Conservation (phyloP, 192 early-diverging fungal species). For the Backusella circina region DNA sequence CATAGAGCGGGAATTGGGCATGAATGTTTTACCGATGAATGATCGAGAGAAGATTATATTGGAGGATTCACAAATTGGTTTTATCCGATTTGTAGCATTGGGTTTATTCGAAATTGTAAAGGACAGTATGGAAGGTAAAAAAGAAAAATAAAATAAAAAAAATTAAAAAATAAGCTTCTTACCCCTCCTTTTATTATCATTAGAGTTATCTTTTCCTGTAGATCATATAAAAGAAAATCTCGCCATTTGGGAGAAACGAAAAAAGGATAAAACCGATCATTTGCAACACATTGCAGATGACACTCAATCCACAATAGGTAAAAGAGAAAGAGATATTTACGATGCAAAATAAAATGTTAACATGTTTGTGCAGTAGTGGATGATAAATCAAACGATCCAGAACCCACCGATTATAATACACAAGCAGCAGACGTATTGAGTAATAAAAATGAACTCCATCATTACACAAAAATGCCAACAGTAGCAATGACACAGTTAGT, state of each 20-base stretch:
- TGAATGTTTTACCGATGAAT: slow-evolving; percentile 49
- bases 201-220: slow-evolving; percentile 30
- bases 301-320: background rate
- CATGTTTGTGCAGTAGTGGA: background rate
- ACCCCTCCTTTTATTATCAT: background rate
- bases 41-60: slow-evolving; percentile 42
- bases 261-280: background rate
- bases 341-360: no score
- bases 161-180: background rate
- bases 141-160: background rate
- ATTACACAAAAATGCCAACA: slow-evolving; percentile 6
- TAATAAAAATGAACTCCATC: background rate
- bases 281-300: background rate
- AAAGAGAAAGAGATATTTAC: background rate
- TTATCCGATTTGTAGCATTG: slow-evolving; percentile 50
- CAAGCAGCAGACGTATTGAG: background rate
- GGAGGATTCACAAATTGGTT: slow-evolving; percentile 48
- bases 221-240: slow-evolving; percentile 29
- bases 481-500: slow-evolving; percentile 7
- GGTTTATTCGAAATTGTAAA: slow-evolving; percentile 44
- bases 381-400: background rate
- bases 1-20: slow-evolving; percentile 66
- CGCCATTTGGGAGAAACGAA: slow-evolving; percentile 20
- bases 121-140: slow-evolving; percentile 11
- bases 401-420: background rate